Base-by-base conservation (phyloP, 2,329 filamentous ascomycete species). In the Botrytis pseudocinerea region DNA sequence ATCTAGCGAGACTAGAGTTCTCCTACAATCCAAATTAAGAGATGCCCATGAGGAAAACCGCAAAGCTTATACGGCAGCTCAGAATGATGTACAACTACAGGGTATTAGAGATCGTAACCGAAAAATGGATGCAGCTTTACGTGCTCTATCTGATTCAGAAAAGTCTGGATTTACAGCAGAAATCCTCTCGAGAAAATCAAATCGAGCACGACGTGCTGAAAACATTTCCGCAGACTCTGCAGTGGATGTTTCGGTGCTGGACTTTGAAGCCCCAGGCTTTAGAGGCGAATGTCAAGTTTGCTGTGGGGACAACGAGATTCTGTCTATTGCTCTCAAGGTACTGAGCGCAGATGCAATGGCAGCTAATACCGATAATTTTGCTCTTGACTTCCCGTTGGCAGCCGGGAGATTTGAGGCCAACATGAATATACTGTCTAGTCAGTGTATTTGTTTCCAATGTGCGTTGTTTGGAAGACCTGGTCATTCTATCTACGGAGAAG, bases 391-490 rank as follows among this genome's bases (percentile, higher is more conserved):
- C 20, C 62, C 62, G 4, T 28, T 48, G 4, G 62, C 42, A 28
- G 42, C 62, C 0, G 62, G 62, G 1, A 48, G 42, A 25, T 64
- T 48, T 2, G 20, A 46, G 6, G 28, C 42, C 4, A 64, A 64
- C 12, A 64, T 48, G 28, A 48, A 48, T 48, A 44, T 64, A 48
- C 28, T 64, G 42, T 64, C 62, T 25, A 64, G 42, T 64, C 62
- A 64, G 28, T 64, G 62, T 64, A 48, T 64, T 35, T 64, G 62
- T 35, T 64, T 64, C 42, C 62, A 64, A 64, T 64, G 62, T 16
- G 62, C 62, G 9, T 25, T 64, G 35, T 64, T 64, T 25, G 62
- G 42, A 48, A 32, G 28, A 46, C 42, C 62, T 35, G 28, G 20
- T 25, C 25, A 48, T 18, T 65, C 62, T 22, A 65, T 65, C 4